These are phyloP conservation scores for Dioscorea cayenensis DNA, from an alignment of 116 monocot species.

Conservation along the genomic window DNA sequence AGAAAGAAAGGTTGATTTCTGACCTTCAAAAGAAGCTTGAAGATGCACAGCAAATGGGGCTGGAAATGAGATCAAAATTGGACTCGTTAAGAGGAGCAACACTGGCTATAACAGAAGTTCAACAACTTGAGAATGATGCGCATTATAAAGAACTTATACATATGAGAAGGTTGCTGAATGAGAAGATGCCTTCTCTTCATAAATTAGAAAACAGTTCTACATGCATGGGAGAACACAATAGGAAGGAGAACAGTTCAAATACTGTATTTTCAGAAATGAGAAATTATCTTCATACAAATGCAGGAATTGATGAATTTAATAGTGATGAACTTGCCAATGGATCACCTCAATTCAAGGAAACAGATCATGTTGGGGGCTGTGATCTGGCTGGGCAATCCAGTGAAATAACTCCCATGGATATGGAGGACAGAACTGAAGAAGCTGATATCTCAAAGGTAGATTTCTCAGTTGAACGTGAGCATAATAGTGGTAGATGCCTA, in stretches of 20 bases:
- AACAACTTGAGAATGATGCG: constrained; percentile 35
- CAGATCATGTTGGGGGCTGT: not conserved
- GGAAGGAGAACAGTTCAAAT: constrained; percentile 17
- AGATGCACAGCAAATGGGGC: constrained; percentile 41
- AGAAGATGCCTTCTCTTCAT: constrained; percentile 21
- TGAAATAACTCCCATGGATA: not conserved
- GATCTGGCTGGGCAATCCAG: not conserved
- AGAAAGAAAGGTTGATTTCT: constrained; percentile 48
- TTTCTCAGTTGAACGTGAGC: not conserved
- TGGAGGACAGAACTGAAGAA: not conserved
- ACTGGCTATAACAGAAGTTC: constrained; percentile 47
- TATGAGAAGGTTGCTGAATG: constrained; percentile 14
- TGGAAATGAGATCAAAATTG: constrained; percentile 46
- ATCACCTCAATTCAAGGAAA: not conserved
- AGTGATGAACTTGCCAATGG: constrained; percentile 4
- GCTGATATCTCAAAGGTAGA: not conserved
- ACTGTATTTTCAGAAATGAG: constrained; percentile 10
- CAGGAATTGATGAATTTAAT: not conserved
- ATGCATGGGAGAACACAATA: constrained; percentile 12
- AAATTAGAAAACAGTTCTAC: constrained; percentile 23
- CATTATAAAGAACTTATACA: constrained; percentile 13
- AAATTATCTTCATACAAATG: constrained; percentile 8
- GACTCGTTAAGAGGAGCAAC: constrained; percentile 50
- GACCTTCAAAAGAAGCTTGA: constrained; percentile 44
- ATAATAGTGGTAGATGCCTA: not conserved